Evolutionary conservation across 2,329 filamentous ascomycete genomes (phyloP), one percentile per base, ranked within the genome.

Genomic region (Fusarium paranaense): DNA sequence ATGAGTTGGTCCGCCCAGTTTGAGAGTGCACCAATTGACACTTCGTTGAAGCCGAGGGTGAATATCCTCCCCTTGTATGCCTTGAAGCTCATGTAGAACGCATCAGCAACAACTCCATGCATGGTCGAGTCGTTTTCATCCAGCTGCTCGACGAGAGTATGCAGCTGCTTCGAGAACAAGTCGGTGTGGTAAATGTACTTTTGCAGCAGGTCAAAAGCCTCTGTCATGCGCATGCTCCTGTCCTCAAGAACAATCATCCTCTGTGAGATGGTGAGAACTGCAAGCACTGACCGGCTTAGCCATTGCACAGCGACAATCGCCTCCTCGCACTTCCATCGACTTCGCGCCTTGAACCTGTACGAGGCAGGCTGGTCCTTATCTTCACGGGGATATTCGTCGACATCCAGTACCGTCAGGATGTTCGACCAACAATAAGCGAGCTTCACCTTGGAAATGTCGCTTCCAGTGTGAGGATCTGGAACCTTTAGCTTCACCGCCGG

Each of bases 391-490:
- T 92, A 86, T 76, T 97, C 93, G 61, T 96, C 92, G 13, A 98
- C 91, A 73, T 99, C 97, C 27, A 99, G 85, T 6, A 99, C 92
- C 0, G 95, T 98, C 74, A 99, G 85, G n/a, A 98, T 91, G 78
- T 98, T 98, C 3, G 97, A 98, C 97, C 97, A 99, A 82, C 95
- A 98, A 84, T 99, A 99, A 1, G 94, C 96, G 20, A 99, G 88
- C 82, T 99, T 98, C 40, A 93, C 93, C 79, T 92, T 93, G 20
- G 94, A 95, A 11, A 92, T 87, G 9, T 91, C 89, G 77, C 91
- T 93, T 6, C 90, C 91, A 1, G 90, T 90, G 56, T 89, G 87
- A 2, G 90, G 86, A 71, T 95, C 92, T 11, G 91, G 89, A 18
- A 90, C 90, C 82, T 98, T 98, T 50, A 99, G 86, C 79, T 94